Conservation (phyloP, 2,329 filamentous ascomycete genomes). For the Zelopaecilomyces penicillatus region DNA sequence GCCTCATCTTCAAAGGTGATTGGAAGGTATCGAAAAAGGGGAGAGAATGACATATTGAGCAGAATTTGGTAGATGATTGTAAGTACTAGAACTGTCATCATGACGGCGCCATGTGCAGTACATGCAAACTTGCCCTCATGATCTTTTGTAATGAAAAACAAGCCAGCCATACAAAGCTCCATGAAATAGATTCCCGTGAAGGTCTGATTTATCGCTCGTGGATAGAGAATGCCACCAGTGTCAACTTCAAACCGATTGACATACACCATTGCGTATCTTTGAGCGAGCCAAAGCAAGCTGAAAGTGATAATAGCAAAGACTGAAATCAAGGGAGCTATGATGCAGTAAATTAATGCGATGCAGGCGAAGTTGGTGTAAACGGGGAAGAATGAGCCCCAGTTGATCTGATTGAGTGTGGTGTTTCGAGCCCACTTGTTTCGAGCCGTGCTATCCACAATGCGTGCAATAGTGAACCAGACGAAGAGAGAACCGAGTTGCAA, state of each 20-base stretch:
- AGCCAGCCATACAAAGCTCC: slow-evolving; percentile 79
- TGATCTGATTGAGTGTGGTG: slow-evolving; percentile 65
- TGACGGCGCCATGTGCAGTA: slow-evolving; percentile 69
- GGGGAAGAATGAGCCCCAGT: slow-evolving; percentile 91
- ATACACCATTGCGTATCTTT: slow-evolving; percentile 95
- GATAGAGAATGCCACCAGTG: slow-evolving; percentile 87
- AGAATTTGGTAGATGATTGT: slow-evolving; percentile 73
- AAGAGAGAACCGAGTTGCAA: slow-evolving; percentile 74
- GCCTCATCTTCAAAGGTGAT: slow-evolving; percentile 96
- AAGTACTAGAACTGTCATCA: slow-evolving; percentile 65
- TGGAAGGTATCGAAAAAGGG: slow-evolving; percentile 79
- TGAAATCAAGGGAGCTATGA: slow-evolving; percentile 83
- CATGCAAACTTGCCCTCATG: slow-evolving; percentile 47
- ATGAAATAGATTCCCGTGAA: slow-evolving; percentile 94
- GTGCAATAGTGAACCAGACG: slow-evolving; percentile 73
- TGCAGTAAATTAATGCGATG: slow-evolving; percentile 80
- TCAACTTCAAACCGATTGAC: slow-evolving; percentile 84
- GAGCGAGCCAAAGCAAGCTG: slow-evolving; percentile 82
- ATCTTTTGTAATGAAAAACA: slow-evolving; percentile 73
- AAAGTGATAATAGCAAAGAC: slow-evolving; percentile 93
- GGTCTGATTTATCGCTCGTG: slow-evolving; percentile 85
- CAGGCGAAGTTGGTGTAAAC: slow-evolving; percentile 95
- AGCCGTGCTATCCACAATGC: slow-evolving; percentile 73
- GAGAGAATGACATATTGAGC: slow-evolving; percentile 74
- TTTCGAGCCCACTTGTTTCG: slow-evolving; percentile 79